These are phyloP conservation scores for Fusarium longipes DNA, from an alignment of 2,329 filamentous ascomycete species.

Conservation along the genomic window DNA sequence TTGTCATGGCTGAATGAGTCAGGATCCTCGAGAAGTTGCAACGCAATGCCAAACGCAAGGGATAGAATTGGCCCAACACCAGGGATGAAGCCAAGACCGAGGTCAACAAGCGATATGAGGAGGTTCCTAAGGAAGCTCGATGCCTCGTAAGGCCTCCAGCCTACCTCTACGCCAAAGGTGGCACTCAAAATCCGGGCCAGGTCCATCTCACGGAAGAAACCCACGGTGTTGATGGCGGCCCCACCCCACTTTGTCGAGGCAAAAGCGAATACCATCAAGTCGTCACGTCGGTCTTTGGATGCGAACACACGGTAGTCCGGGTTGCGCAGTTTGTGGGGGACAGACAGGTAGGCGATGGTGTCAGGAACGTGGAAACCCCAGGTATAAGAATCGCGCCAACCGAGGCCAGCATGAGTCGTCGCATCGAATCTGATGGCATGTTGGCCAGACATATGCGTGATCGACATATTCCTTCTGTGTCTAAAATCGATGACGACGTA, in stretches of 20 bases:
- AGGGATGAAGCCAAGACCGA: conserved; percentile 1
- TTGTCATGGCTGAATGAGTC: not conserved
- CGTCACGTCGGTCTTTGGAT: not conserved
- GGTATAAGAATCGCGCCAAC: not conserved
- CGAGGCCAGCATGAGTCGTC: not conserved
- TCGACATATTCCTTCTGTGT: not conserved
- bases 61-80: not conserved
- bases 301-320: not conserved
- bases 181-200: conserved; percentile 9
- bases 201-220: conserved; percentile 21
- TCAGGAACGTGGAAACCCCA: conserved; percentile 6
- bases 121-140: not conserved
- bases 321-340: conserved; percentile 14
- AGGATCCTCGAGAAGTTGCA: conserved; percentile 5
- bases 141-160: conserved; percentile 14
- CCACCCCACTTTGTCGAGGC: not conserved
- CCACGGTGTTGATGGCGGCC: accelerated
- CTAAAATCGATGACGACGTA: conserved; percentile 22
- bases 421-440: too few relatives aligned
- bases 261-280: not conserved
- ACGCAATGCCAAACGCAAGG: conserved; percentile 5
- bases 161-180: conserved; percentile 9
- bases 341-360: conserved; percentile 17
- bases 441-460: too few relatives aligned
- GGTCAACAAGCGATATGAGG: accelerated